These are phyloP conservation scores for Coemansia pectinata DNA, from an alignment of 192 early-diverging fungal genomes.

Conservation along the genomic window DNA sequence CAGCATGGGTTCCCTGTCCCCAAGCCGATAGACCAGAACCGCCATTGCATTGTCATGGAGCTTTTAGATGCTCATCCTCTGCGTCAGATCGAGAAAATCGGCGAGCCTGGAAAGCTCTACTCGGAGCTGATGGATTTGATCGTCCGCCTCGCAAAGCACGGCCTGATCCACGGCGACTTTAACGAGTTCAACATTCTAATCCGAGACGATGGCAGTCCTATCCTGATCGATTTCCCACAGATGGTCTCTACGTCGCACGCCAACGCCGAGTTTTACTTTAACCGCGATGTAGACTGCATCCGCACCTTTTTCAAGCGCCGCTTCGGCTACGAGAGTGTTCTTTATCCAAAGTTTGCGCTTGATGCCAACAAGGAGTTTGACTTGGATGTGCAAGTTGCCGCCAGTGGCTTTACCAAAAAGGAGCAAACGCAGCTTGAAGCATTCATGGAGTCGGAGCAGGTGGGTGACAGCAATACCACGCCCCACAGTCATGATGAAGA, in stretches of 20 bases:
- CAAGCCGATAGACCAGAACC: slow-evolving; percentile 84
- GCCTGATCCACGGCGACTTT: slow-evolving; percentile 98
- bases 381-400: slow-evolving; percentile 94
- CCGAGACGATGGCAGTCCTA: slow-evolving; percentile 73
- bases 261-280: slow-evolving; percentile 98
- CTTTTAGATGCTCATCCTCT: slow-evolving; percentile 92
- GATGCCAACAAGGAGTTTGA: slow-evolving; percentile 84
- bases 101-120: slow-evolving; percentile 90
- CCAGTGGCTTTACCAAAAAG: slow-evolving; percentile 93
- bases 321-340: slow-evolving; percentile 86
- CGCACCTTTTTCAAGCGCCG: slow-evolving; percentile 87
- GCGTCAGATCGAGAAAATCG: slow-evolving; percentile 86
- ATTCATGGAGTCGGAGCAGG: slow-evolving; percentile 18
- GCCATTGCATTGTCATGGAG: slow-evolving; percentile 98
- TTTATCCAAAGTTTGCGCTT: slow-evolving; percentile 88
- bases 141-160: slow-evolving; percentile 89
- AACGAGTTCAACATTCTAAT: slow-evolving; percentile 99
- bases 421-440: slow-evolving; percentile 84
- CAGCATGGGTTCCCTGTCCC: slow-evolving; percentile 98
- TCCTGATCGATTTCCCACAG: slow-evolving; percentile 99
- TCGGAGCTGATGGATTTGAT: slow-evolving; percentile 94
- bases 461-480: neutral
- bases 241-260: slow-evolving; percentile 98
- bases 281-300: slow-evolving; percentile 99
- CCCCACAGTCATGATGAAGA: neutral